Percentiles rank a stretch among this genome's conserved stretches.
These are phyloP conservation scores for Verbascum thapsus DNA, from an alignment of 257 asterid species.

Conservation along the genomic window DNA sequence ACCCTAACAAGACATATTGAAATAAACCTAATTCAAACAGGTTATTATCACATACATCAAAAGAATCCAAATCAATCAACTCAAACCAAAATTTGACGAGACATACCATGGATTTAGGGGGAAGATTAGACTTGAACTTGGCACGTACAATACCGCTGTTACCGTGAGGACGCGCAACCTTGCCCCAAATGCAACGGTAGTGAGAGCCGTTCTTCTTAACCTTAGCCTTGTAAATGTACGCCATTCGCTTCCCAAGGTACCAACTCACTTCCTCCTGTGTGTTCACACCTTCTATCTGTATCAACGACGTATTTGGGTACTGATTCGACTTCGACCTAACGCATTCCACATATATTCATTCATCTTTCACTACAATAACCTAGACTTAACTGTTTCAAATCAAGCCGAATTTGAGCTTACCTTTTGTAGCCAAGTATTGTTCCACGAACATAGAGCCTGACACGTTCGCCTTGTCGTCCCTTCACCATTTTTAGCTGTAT, in stretches of 20 bases:
- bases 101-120: constrained; percentile 59
- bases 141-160: constrained; percentile 77
- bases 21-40: background rate
- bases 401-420: constrained; percentile 18
- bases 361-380: background rate
- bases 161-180: constrained; percentile 65
- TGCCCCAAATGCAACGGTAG: constrained; percentile 75
- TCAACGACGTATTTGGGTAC: constrained; percentile 65
- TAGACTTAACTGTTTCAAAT: background rate
- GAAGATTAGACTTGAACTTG: constrained; percentile 69
- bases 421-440: constrained; percentile 72
- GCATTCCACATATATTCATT: background rate
- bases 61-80: background rate
- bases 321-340: constrained; percentile 69
- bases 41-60: too few species aligned
- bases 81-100: background rate
- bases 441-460: constrained; percentile 55
- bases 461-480: constrained; percentile 34
- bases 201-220: constrained; percentile 58
- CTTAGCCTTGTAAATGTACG: constrained; percentile 73
- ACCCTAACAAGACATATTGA: too few species aligned
- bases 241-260: constrained; percentile 68
- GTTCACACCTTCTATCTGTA: constrained; percentile 77
- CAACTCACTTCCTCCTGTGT: constrained; percentile 68
- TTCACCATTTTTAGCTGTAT: constrained; percentile 29